phyloP scores from a whole-genome alignment of 306 rosid genomes.

The Ormosia emarginata region DNA sequence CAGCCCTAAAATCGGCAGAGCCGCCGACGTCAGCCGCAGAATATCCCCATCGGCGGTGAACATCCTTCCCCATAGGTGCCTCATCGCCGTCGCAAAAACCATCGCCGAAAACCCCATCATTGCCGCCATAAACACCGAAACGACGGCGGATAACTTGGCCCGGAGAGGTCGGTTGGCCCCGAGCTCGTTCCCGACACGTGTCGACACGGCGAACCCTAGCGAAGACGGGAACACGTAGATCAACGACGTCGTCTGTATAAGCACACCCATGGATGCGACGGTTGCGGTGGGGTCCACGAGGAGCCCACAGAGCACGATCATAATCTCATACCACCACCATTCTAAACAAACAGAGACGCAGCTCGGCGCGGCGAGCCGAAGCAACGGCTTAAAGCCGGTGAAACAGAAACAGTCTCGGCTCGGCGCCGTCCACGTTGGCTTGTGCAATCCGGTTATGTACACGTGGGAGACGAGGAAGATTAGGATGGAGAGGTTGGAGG shows the following conservation, averaged over 20 bases:
- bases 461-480: constrained; percentile 33
- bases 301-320: constrained; percentile 77
- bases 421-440: constrained; percentile 61
- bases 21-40: constrained; percentile 56
- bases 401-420: constrained; percentile 50
- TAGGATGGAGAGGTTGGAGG: constrained; percentile 50
- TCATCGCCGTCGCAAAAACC: constrained; percentile 52
- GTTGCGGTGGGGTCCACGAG: constrained; percentile 70
- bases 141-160: constrained; percentile 57
- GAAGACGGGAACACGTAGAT: constrained; percentile 89
- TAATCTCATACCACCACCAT: constrained; percentile 99
- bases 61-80: constrained; percentile 65
- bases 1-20: constrained; percentile 79
- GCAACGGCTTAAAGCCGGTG: constrained; percentile 60
- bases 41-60: constrained; percentile 59
- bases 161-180: constrained; percentile 50
- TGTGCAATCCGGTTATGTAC: constrained; percentile 40
- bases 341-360: constrained; percentile 90
- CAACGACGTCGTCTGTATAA: constrained; percentile 85
- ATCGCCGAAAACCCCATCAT: constrained; percentile 60
- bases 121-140: constrained; percentile 50
- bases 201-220: constrained; percentile 70
- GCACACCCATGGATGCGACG: constrained; percentile 87
- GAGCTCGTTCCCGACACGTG: constrained; percentile 83
- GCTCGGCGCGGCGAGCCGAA: constrained; percentile 73